Base-by-base conservation (phyloP, 805 yeast genomes). In the Yarrowia porcina region DNA sequence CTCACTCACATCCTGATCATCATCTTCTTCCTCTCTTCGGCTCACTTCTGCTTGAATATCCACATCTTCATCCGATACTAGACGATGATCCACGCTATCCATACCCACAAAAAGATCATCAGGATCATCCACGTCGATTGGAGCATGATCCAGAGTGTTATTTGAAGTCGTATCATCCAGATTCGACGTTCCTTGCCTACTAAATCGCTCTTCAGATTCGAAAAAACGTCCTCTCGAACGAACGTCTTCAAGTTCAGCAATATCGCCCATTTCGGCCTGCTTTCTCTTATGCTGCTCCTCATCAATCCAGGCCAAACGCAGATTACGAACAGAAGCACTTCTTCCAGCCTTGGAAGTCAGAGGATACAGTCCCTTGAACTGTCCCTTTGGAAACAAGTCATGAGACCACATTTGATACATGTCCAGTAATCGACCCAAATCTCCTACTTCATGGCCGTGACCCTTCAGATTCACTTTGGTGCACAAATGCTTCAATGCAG, bases 341-440 rank as follows among this genome's bases (percentile, higher is more conserved):
- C 49, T 27, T 2, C 61, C 61, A 12, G 49, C 49, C 30, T 78
- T 74, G 41, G 80, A 77, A 54, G 85, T 73, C 67, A 87, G 73
- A 23, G 79, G 76, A 0, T 87, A 74, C 69, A 91, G 85, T 71
- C 89, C 96, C 50, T 77, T 77, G 67, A 91, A 89, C 66, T 83
- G 85, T 15, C 94, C 90, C 75, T 87, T 88, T 4, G 97, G 96
- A 70, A 81, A 90, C 38, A 90, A 68, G 21, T 80, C 77, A 71
- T 88, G 93, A 0, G 87, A 90, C 92, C 93, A 88, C 33, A 85
- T 68, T 72, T 87, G 90, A 71, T 87, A 88, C 36, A 81, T 77
- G 30, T 79, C 79, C 8, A 87, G 71, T 7, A 88, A 71, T 33
- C 77, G 74, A 10, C 78, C 72, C 61, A 84, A 70, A 70, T 84